phyloP scores from a whole-genome alignment of 2,329 filamentous ascomycete genomes.

The Fusarium sublunatum region DNA sequence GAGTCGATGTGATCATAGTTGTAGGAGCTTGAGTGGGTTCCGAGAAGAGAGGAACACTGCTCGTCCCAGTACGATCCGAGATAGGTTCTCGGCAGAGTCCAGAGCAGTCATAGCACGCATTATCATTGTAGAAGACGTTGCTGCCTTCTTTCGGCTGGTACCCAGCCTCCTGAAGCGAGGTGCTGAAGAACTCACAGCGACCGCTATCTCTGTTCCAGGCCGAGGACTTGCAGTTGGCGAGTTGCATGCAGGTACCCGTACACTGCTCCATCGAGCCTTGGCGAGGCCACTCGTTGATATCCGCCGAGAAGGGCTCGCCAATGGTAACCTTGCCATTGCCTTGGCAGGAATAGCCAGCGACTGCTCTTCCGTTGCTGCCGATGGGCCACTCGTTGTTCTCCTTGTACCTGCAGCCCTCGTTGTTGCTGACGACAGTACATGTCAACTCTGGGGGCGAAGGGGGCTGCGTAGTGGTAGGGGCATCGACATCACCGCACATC shows the following conservation, averaged over 20 bases:
- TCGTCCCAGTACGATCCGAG: background rate
- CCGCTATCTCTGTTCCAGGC: slow-evolving; percentile 13
- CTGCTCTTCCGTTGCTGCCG: slow-evolving; percentile 20
- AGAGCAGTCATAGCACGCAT: slow-evolving; percentile 32
- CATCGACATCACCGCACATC: slow-evolving; percentile 9
- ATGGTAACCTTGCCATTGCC: slow-evolving; percentile 9
- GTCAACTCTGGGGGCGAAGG: slow-evolving; percentile 19
- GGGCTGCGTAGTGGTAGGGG: slow-evolving; percentile 1
- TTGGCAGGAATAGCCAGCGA: slow-evolving; percentile 17
- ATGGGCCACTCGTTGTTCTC: slow-evolving; percentile 16
- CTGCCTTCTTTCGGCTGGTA: slow-evolving; percentile 7
- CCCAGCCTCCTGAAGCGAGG: slow-evolving; percentile 6
- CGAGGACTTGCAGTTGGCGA: slow-evolving; percentile 19
- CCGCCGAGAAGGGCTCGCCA: slow-evolving; percentile 15
- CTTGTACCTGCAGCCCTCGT: slow-evolving; percentile 12
- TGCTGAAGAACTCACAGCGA: slow-evolving; percentile 25
- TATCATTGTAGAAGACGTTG: slow-evolving; percentile 22
- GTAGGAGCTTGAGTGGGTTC: slow-evolving; percentile 9
- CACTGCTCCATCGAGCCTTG: slow-evolving; percentile 27
- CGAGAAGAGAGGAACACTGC: background rate
- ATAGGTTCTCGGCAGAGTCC: slow-evolving; percentile 6
- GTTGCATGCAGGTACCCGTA: slow-evolving; percentile 26
- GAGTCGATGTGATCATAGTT: slow-evolving; percentile 30
- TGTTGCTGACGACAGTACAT: background rate
- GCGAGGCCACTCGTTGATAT: slow-evolving; percentile 10